phyloP scores from a whole-genome alignment of 2,329 filamentous ascomycete genomes.

The Amylocarpus encephaloides region DNA sequence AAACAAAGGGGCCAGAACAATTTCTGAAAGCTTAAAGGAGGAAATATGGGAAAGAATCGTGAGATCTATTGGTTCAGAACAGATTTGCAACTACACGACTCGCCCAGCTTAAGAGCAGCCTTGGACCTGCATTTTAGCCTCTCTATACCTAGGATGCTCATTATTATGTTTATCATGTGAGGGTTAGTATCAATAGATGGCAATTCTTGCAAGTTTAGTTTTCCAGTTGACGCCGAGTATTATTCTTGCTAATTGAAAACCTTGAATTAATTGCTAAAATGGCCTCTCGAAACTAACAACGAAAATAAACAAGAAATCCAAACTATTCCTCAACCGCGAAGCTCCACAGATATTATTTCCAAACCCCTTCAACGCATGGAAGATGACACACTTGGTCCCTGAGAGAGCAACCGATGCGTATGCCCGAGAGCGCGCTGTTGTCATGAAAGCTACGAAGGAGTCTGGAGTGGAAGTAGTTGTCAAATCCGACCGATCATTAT shows the following conservation, averaged over 20 bases:
- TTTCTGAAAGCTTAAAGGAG: not conserved
- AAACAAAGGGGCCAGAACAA: not conserved
- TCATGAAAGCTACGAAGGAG: conserved; percentile 52
- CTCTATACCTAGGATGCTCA: conserved; percentile 79
- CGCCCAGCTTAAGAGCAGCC: conserved; percentile 65
- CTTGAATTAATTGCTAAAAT: conserved; percentile 63
- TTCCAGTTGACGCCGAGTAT: not conserved
- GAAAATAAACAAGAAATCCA: conserved; percentile 63
- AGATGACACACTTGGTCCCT: conserved; percentile 69
- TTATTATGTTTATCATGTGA: conserved; percentile 69
- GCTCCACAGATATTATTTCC: conserved; percentile 64
- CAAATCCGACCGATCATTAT: conserved; percentile 60
- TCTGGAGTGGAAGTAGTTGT: conserved; percentile 64
- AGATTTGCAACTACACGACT: conserved; percentile 71
- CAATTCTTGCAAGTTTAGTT: conserved; percentile 51
- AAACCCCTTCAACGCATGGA: conserved; percentile 68
- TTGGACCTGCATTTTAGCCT: conserved; percentile 67
- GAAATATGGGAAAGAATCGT: conserved; percentile 31
- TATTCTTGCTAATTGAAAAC: not conserved
- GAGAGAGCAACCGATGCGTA: conserved; percentile 76
- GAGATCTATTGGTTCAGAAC: conserved; percentile 78
- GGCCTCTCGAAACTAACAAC: conserved; percentile 63
- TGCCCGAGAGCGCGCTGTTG: conserved; percentile 50
- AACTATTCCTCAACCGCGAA: conserved; percentile 66
- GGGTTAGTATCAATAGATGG: conserved; percentile 68